Percentiles rank a stretch among this genome's conserved stretches.
These are phyloP conservation scores for Hyphopichia buzzinii DNA, from an alignment of 1,139 yeast genomes.

Conservation along the genomic window DNA sequence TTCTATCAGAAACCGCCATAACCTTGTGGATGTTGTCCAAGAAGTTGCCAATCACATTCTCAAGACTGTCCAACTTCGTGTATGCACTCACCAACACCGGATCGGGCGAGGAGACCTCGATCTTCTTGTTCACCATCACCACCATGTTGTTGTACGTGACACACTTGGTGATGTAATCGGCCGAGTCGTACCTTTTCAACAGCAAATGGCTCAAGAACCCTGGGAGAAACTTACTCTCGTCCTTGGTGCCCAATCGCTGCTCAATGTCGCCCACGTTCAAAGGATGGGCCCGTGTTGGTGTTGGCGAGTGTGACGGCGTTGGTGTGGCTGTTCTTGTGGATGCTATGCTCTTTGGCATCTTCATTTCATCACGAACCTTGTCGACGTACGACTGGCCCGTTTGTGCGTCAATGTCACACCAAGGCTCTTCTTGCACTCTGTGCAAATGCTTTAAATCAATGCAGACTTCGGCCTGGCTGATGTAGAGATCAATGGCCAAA, in stretches of 20 bases:
- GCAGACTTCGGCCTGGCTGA: constrained; percentile 47
- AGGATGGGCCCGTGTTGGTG: constrained; percentile 11
- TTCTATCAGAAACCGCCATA: background rate
- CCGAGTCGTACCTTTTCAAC: constrained; percentile 32
- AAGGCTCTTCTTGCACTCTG: constrained; percentile 38
- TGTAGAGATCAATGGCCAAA: constrained; percentile 39
- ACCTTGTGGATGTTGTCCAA: constrained; percentile 13
- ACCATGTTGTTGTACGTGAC: constrained; percentile 40
- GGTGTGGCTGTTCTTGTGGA: constrained; percentile 1
- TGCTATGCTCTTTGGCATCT: constrained; percentile 19
- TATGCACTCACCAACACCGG: constrained; percentile 45
- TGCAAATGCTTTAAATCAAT: constrained; percentile 41
- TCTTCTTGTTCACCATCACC: constrained; percentile 42
- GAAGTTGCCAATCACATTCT: constrained; percentile 33
- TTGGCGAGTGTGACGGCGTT: background rate
- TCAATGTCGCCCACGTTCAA: constrained; percentile 20
- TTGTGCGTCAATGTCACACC: constrained; percentile 35
- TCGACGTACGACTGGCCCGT: constrained; percentile 42
- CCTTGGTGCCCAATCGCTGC: constrained; percentile 9
- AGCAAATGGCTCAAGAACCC: constrained; percentile 26
- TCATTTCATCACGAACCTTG: constrained; percentile 42
- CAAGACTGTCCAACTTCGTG: constrained; percentile 44
- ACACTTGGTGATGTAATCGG: constrained; percentile 46
- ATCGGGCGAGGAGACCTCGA: constrained; percentile 45
- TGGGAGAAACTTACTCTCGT: background rate